Conservation (phyloP, 306 rosid species). For the Astragalus membranaceus region DNA sequence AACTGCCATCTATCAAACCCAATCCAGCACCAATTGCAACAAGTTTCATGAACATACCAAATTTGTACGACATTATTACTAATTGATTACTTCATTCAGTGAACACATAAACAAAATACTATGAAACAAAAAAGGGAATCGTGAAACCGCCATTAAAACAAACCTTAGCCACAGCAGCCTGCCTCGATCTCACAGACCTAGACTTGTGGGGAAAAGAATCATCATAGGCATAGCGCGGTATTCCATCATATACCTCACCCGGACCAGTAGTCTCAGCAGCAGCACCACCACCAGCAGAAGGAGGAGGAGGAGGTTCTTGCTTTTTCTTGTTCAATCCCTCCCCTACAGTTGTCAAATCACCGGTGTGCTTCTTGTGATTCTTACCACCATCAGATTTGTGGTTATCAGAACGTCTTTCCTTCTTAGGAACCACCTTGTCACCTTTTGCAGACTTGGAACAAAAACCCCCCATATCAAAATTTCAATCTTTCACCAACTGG, state of each 20-base stretch:
- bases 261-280: background rate
- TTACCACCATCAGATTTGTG: slow-evolving; percentile 29
- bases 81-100: background rate
- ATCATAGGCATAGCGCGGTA: slow-evolving; percentile 43
- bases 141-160: background rate
- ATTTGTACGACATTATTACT: background rate
- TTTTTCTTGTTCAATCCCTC: slow-evolving; percentile 20
- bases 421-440: slow-evolving; percentile 29
- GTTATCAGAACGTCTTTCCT: slow-evolving; percentile 8
- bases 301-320: slow-evolving; percentile 4
- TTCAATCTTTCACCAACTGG: slow-evolving; percentile 6
- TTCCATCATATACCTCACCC: slow-evolving; percentile 75
- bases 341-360: slow-evolving; percentile 22
- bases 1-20: background rate
- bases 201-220: slow-evolving; percentile 52
- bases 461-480: slow-evolving; percentile 59
- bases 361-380: slow-evolving; percentile 7
- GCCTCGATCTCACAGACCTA: slow-evolving; percentile 55
- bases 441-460: slow-evolving; percentile 50
- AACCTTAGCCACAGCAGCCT: slow-evolving; percentile 76
- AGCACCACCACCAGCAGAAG: background rate
- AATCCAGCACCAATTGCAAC: slow-evolving; percentile 9
- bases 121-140: background rate
- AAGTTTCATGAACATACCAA: background rate
- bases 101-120: background rate